A percentile compares a stretch with the other conserved stretches of the same genome.
Evolutionary conservation across 2,329 filamentous ascomycete species (phyloP).

Genomic region (Apiospora aurea): DNA sequence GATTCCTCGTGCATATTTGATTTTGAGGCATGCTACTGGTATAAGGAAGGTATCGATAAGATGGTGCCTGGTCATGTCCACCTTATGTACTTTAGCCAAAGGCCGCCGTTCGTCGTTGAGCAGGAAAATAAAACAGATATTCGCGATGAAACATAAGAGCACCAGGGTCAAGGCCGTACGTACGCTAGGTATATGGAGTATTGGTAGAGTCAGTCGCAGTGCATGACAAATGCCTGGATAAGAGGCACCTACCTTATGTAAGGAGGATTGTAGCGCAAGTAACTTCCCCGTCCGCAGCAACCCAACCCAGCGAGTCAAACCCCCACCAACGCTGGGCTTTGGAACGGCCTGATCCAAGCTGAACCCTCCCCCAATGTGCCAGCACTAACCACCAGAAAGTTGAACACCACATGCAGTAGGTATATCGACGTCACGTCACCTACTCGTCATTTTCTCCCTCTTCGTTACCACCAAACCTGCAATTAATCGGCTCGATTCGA

Average conservation of each 20-base stretch:
- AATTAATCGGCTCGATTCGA: background rate
- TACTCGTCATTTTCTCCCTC: background rate
- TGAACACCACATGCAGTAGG: constrained; percentile 9
- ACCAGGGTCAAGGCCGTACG: background rate
- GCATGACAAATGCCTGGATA: background rate
- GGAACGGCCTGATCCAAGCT: constrained; percentile 18
- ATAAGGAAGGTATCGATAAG: constrained; percentile 17
- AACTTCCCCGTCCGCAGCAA: background rate
- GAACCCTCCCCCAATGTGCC: constrained; percentile 12
- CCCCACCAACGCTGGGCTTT: constrained; percentile 4
- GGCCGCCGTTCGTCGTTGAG: background rate
- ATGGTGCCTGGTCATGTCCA: background rate
- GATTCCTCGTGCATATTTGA: background rate
- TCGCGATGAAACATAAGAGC: background rate
- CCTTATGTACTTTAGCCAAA: background rate
- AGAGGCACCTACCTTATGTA: background rate
- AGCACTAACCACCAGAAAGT: constrained; percentile 4
- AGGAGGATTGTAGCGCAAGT: background rate
- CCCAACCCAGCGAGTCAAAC: background rate
- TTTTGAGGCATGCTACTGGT: background rate
- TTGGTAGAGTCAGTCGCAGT: background rate
- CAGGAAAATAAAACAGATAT: background rate
- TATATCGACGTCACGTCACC: constrained; percentile 19
- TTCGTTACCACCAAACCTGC: background rate
- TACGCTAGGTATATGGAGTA: background rate